Percentiles rank a stretch among this genome's conserved stretches.
Conservation (phyloP, 1,284 basidiomycete species). For the Trichosporon asahii region DNA sequence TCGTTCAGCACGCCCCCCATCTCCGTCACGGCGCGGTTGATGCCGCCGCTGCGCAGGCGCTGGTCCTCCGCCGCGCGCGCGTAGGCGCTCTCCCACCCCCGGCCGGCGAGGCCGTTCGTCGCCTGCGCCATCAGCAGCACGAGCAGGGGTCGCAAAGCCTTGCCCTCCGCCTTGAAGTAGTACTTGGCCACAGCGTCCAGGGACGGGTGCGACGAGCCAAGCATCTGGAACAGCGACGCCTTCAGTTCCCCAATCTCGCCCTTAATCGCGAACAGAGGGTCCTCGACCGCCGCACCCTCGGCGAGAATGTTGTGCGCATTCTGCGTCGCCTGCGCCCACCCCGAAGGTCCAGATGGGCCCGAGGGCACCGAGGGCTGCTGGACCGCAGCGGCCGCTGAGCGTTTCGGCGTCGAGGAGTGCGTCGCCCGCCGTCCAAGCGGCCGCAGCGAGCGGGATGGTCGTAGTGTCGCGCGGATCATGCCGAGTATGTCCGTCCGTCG, state of each 20-base stretch:
- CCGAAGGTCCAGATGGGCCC: not conserved
- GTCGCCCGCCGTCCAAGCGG: not conserved
- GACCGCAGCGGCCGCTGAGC: slow-evolving; percentile 1
- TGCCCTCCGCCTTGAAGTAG: slow-evolving; percentile 78
- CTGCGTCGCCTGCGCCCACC: slow-evolving; percentile 49
- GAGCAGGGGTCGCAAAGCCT: slow-evolving; percentile 85
- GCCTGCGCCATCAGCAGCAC: slow-evolving; percentile 88
- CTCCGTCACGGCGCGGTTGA: slow-evolving; percentile 48
- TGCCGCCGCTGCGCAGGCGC: slow-evolving; percentile 24
- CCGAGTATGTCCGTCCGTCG: not conserved
- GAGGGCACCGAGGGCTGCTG: too few species aligned
- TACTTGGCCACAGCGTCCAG: slow-evolving; percentile 86
- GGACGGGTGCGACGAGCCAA: slow-evolving; percentile 83
- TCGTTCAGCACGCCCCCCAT: slow-evolving; percentile 51
- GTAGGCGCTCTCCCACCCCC: slow-evolving; percentile 31
- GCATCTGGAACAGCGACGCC: slow-evolving; percentile 69
- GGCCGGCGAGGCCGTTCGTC: slow-evolving; percentile 70
- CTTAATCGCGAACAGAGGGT: slow-evolving; percentile 56
- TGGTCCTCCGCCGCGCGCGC: slow-evolving; percentile 11
- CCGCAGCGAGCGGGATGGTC: not conserved
- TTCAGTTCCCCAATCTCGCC: slow-evolving; percentile 73
- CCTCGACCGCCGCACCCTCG: slow-evolving; percentile 22
- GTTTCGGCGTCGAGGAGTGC: slow-evolving; percentile 21
- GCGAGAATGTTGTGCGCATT: slow-evolving; percentile 41
- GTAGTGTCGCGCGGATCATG: slow-evolving; percentile 19